Evolutionary conservation across 2,329 filamentous ascomycete species (phyloP).

Genomic region (Fonsecaea erecta): DNA sequence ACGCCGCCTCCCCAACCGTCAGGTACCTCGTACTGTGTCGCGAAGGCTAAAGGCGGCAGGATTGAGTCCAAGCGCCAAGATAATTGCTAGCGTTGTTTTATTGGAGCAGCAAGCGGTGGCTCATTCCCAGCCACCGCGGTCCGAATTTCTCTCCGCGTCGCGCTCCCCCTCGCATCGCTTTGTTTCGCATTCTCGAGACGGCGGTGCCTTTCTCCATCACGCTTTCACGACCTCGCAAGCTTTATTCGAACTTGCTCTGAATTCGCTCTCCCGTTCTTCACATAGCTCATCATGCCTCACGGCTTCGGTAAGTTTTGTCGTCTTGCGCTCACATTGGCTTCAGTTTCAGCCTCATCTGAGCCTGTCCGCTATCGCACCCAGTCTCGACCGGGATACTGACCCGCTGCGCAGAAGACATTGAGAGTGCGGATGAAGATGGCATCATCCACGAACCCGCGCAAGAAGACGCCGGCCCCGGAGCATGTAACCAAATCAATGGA

Average conservation of each 20-base stretch:
- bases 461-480: conserved; percentile 18
- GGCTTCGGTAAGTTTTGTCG: not conserved
- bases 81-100: not conserved
- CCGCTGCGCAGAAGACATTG: not conserved
- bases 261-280: not conserved
- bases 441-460: conserved; percentile 3
- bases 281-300: conserved; percentile 7
- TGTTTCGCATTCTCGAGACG: not conserved
- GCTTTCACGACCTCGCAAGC: not conserved
- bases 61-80: not conserved
- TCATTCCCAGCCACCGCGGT: not conserved
- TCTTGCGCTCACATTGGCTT: not conserved
- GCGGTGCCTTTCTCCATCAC: not conserved
- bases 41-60: too few species aligned
- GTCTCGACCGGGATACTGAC: conserved; percentile 4
- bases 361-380: not conserved
- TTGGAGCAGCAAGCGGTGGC: not conserved
- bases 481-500: conserved; percentile 29
- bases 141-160: conserved; percentile 1
- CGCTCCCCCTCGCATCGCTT: not conserved
- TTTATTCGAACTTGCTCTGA: not conserved
- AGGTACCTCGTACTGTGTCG: too few species aligned
- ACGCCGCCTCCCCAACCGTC: too few species aligned
- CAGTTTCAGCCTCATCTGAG: not conserved
- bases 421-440: conserved; percentile 14